phyloP scores from a whole-genome alignment of 176 grass and related monocot genomes.

The Hordeum marinum region DNA sequence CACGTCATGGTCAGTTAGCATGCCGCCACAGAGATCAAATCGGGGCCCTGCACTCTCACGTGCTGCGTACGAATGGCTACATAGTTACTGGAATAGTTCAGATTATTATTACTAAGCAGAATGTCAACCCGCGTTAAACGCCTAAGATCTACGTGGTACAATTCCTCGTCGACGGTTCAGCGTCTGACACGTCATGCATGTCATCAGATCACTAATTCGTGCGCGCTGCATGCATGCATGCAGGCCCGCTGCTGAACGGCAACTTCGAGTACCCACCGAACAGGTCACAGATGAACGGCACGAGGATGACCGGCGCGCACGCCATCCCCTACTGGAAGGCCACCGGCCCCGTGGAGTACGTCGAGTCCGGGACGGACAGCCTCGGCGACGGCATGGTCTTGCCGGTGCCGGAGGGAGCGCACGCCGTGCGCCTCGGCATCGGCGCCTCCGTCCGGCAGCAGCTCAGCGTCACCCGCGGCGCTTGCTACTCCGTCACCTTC shows the following conservation, averaged over 20 bases:
- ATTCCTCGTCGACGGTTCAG: too few relatives aligned
- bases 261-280: conserved; percentile 36
- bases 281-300: conserved; percentile 16
- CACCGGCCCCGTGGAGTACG: conserved; percentile 36
- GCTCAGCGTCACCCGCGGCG: conserved; percentile 8
- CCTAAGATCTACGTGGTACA: too few relatives aligned
- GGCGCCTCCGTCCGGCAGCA: conserved; percentile 36
- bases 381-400: conserved; percentile 21
- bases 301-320: neutral
- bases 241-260: conserved; percentile 36
- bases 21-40: too few relatives aligned
- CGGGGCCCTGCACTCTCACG: too few relatives aligned
- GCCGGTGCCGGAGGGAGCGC: conserved; percentile 30
- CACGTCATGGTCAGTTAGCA: too few relatives aligned
- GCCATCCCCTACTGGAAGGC: conserved; percentile 34
- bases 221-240: neutral
- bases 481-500: conserved; percentile 43
- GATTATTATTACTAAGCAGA: too few relatives aligned
- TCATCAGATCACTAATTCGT: too few relatives aligned
- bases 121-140: too few relatives aligned
- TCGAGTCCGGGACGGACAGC: conserved; percentile 25
- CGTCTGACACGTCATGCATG: too few relatives aligned
- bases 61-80: too few relatives aligned
- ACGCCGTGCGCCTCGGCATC: conserved; percentile 41
- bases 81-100: too few relatives aligned